These are phyloP conservation scores for Metarhizium anisopliae DNA, from an alignment of 2,329 filamentous ascomycete species.

Conservation along the genomic window DNA sequence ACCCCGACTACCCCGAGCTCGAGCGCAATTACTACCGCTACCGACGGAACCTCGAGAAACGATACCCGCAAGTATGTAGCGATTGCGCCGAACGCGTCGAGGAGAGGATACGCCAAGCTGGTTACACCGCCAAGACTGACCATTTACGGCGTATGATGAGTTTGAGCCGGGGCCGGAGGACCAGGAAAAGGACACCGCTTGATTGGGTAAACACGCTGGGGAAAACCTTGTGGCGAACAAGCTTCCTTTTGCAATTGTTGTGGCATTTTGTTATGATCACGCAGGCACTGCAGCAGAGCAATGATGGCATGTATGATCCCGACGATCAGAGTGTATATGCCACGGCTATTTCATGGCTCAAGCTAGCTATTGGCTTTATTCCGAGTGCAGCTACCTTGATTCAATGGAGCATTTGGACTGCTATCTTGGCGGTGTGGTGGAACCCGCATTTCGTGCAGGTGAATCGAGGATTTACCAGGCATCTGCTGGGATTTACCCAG, in stretches of 20 bases:
- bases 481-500: conserved; percentile 49
- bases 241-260: conserved; percentile 34
- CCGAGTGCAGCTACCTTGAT: conserved; percentile 33
- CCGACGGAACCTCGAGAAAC: conserved; percentile 62
- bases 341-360: conserved; percentile 8
- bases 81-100: conserved; percentile 70
- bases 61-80: conserved; percentile 83
- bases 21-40: conserved; percentile 63
- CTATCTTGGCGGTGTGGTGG: conserved; percentile 53
- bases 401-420: conserved; percentile 38
- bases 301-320: conserved; percentile 24
- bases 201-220: conserved; percentile 35
- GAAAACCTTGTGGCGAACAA: conserved; percentile 39
- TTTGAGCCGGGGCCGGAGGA: conserved; percentile 37
- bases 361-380: conserved; percentile 19
- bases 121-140: conserved; percentile 79
- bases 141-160: conserved; percentile 68
- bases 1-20: conserved; percentile 60
- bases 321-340: conserved; percentile 17
- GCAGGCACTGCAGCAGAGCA: conserved; percentile 15
- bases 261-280: conserved; percentile 37
- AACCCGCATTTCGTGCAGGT: conserved; percentile 57
- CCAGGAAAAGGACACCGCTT: conserved; percentile 25
- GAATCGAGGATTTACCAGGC: conserved; percentile 49
- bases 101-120: conserved; percentile 57